Conservation (phyloP, 1,139 yeast genomes). For the Suzukiozyma palmioleophila region DNA sequence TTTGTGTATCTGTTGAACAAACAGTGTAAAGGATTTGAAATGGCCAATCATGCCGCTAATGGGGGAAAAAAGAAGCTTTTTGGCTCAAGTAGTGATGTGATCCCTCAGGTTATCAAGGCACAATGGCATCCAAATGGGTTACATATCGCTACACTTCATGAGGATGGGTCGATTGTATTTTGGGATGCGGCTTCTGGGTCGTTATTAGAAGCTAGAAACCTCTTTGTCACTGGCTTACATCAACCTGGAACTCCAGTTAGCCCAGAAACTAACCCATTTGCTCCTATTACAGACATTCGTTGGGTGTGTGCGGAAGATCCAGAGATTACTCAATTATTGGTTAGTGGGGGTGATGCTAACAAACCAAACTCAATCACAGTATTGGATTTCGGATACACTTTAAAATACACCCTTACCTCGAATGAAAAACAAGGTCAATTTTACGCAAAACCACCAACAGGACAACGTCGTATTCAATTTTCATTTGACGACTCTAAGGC, state of each 20-base stretch:
- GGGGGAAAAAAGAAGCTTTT: constrained; percentile 43
- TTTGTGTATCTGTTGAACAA: constrained; percentile 52
- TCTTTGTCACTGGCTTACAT: constrained; percentile 64
- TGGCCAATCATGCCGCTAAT: constrained; percentile 28
- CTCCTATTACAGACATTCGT: constrained; percentile 39
- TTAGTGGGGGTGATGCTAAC: constrained; percentile 63
- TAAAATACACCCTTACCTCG: constrained; percentile 74
- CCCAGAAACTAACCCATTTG: constrained; percentile 15
- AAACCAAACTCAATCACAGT: constrained; percentile 54
- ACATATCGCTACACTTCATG: constrained; percentile 73
- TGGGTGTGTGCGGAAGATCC: constrained; percentile 85
- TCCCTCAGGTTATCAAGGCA: constrained; percentile 57
- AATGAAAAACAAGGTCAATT: constrained; percentile 78
- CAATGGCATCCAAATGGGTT: constrained; percentile 92
- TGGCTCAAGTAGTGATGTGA: constrained; percentile 30
- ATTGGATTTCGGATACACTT: constrained; percentile 77
- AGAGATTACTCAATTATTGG: constrained; percentile 68
- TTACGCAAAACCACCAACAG: constrained; percentile 59
- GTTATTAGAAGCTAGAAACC: constrained; percentile 67
- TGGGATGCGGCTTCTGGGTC: constrained; percentile 88
- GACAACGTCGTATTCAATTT: constrained; percentile 32
- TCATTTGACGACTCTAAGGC: constrained; percentile 17
- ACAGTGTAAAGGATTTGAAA: constrained; percentile 31
- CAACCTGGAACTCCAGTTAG: constrained; percentile 35
- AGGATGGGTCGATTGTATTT: constrained; percentile 79